phyloP scores from a whole-genome alignment of 2,329 filamentous ascomycete genomes.

The Xylaria sp. region DNA sequence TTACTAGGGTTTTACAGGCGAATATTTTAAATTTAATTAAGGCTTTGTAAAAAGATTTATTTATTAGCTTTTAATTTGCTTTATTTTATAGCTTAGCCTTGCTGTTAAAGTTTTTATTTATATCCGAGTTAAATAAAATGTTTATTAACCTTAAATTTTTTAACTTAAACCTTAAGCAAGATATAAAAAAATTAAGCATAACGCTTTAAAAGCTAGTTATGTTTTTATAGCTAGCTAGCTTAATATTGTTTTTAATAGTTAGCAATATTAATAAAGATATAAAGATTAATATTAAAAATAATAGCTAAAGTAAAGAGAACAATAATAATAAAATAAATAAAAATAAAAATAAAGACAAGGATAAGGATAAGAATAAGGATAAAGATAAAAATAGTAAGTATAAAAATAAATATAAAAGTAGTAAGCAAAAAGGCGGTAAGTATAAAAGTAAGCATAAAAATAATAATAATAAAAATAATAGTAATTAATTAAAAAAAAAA shows the following conservation, averaged over 20 bases:
- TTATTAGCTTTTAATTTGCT: not conserved
- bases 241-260: not conserved
- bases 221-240: not conserved
- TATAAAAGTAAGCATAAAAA: not conserved
- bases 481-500: not conserved
- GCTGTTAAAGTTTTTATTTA: not conserved
- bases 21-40: not conserved
- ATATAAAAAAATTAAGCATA: not conserved
- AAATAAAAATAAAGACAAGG: not conserved
- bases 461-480: not conserved
- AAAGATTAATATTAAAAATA: not conserved
- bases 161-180: not conserved
- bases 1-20: not conserved
- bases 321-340: not conserved
- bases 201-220: not conserved
- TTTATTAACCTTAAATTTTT: not conserved
- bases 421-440: too few species aligned
- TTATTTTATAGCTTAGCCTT: not conserved
- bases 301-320: not conserved
- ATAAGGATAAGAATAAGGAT: not conserved
- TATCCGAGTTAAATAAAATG: not conserved
- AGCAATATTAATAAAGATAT: conserved; percentile 1
- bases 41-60: conserved; percentile 1
- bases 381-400: not conserved
- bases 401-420: too few species aligned